Conservation (phyloP, 2,329 filamentous ascomycete species). For the Fusarium luffae region DNA sequence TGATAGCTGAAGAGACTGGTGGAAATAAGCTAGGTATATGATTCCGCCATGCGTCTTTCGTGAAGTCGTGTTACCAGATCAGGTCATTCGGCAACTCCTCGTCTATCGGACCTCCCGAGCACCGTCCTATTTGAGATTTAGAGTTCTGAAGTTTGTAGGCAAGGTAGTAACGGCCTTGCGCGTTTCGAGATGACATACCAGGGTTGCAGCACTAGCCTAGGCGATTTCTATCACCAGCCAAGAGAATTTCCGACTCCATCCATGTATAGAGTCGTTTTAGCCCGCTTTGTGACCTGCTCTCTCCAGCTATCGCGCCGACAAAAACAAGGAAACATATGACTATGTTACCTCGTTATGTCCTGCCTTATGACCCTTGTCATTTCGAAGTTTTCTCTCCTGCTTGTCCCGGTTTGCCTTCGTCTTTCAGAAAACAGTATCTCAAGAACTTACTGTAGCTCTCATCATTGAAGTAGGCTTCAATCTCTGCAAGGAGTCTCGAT, state of each 20-base stretch:
- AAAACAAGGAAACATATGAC: background rate
- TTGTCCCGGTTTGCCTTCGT: background rate
- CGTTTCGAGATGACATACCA: conserved; percentile 3
- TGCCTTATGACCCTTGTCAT: background rate
- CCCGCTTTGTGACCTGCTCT: background rate
- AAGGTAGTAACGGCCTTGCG: background rate
- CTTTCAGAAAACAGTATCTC: background rate
- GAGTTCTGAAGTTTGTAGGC: background rate
- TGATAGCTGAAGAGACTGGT: conserved; percentile 18
- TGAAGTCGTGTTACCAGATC: conserved; percentile 1
- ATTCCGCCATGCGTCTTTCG: background rate
- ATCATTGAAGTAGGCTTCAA: background rate
- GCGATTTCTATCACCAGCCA: background rate
- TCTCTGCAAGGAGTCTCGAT: conserved; percentile 19
- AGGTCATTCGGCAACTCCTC: conserved; percentile 15
- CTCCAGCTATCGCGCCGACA: conserved; percentile 6
- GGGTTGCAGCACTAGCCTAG: conserved; percentile 2
- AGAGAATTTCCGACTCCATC: background rate
- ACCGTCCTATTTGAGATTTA: conserved; percentile 1
- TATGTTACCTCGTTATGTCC: background rate
- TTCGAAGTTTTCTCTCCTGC: background rate
- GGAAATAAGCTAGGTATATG: conserved; percentile 11
- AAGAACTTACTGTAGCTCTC: background rate
- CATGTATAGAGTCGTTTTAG: background rate
- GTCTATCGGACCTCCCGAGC: conserved; percentile 14